Base-by-base conservation (phyloP, 768 basidiomycete species). In the Exsudoporus frostii region DNA sequence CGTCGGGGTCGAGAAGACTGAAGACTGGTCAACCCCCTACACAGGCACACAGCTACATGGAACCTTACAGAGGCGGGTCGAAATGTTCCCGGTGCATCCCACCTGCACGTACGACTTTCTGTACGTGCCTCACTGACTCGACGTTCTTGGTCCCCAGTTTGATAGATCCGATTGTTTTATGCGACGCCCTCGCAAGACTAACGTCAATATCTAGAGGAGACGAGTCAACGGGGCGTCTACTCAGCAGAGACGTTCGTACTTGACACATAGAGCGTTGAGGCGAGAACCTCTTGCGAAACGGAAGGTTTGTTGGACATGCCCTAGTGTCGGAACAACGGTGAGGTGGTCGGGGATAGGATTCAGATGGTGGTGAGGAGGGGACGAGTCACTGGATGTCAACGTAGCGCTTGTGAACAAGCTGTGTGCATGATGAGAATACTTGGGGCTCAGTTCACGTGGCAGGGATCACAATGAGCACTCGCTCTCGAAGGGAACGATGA, bases 161-260 rank as follows among this genome's bases (percentile, higher is more conserved):
- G 20, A 61, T 47, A 25, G 42, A 59, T 34, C 19, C 14, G 9
- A 62, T 34, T 13, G n/a, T 51, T 22, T 61, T 54, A 1, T 1
- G 4, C 22, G 60, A 62, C 27, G 33, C 36, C 20, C 11, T 51
- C 10, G 51, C 56, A 20, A 61, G 56, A 5, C 39, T 42, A 0
- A 61, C 4, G 20, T 20, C 15, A 13, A 53, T 47, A 7, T 17
- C 55, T 57, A 34, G 48, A 22, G 4, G 5, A 47, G 15, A 33
- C 34, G 30, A 38, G 34, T 20, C n/a, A 33, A 30, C 7, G 14
- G 3, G 9, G 30, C 10, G 2, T 27, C 27, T 34, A 25, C 15
- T 3, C 4, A 29, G 20, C 15, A 29, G 52, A 20, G 1, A 36
- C 27, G 33, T 1, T 11, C 48, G 22, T 5, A 60, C 58, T 40